Percentiles rank a stretch among this genome's conserved stretches.
Evolutionary conservation across 1,284 basidiomycete genomes (phyloP).

Genomic region (Boletus semigastroideus): DNA sequence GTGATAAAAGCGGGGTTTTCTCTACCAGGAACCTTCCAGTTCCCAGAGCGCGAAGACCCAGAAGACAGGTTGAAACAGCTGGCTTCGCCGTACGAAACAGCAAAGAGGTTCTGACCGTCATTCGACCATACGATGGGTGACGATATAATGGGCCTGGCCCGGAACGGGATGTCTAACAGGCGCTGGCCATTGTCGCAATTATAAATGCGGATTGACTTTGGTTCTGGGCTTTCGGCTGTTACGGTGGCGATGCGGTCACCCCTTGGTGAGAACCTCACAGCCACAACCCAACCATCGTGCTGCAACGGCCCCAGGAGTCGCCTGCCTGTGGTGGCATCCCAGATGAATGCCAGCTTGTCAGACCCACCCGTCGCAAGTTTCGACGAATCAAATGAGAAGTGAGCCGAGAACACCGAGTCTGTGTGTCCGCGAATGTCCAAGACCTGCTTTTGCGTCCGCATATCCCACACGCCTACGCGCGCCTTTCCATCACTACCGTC

Average conservation of each 20-base stretch:
- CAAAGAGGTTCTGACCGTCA: neutral
- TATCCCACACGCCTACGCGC: constrained; percentile 1
- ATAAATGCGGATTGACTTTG: neutral
- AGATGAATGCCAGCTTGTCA: constrained; percentile 4
- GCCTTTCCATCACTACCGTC: neutral
- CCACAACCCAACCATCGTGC: neutral
- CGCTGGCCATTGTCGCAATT: neutral
- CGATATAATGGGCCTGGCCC: neutral
- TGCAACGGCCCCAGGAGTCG: neutral
- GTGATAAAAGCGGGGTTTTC: neutral
- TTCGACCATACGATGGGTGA: neutral
- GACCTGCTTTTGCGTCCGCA: neutral
- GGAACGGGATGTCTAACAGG: neutral
- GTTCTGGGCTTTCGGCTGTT: neutral
- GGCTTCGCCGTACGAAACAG: neutral
- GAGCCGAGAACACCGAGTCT: neutral
- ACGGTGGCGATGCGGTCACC: constrained; percentile 6
- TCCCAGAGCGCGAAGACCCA: neutral
- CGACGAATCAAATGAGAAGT: constrained; percentile 3
- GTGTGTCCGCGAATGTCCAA: neutral
- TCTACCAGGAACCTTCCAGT: neutral
- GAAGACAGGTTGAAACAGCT: neutral
- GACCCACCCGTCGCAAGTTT: neutral
- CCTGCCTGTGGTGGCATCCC: neutral
- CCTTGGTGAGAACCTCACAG: neutral